A percentile compares a stretch with the other conserved stretches of the same genome.
These are phyloP conservation scores for Zostera marina DNA, from an alignment of 116 monocot genomes.

Conservation along the genomic window DNA sequence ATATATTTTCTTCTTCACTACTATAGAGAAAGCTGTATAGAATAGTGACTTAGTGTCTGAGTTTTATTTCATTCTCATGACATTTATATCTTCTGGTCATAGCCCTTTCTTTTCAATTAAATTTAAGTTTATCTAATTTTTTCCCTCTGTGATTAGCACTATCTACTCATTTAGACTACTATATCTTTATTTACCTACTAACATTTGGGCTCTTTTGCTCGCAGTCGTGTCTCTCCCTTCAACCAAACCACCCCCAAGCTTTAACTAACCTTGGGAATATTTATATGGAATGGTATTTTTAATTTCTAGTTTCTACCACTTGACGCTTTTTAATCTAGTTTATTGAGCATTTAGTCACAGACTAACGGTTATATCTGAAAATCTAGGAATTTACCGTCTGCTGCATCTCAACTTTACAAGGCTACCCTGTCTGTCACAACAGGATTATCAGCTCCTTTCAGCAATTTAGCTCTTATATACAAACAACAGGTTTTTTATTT, in stretches of 20 bases:
- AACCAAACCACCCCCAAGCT: conserved; percentile 92
- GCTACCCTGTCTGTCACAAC: conserved; percentile 72
- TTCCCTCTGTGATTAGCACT: not conserved
- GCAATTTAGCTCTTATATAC: conserved; percentile 84
- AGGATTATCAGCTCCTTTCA: conserved; percentile 88
- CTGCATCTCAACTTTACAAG: conserved; percentile 73
- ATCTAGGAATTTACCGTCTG: conserved; percentile 71
- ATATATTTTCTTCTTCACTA: conserved; percentile 3
- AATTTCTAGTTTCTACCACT: not conserved
- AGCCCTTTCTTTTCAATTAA: too few species aligned
- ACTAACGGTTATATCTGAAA: not conserved
- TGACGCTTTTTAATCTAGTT: not conserved
- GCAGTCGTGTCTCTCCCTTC: conserved; percentile 82
- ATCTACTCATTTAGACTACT: not conserved
- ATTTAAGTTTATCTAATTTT: too few species aligned
- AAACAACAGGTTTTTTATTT: conserved; percentile 70
- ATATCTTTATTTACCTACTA: not conserved
- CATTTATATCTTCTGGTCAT: too few species aligned
- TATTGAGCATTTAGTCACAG: not conserved
- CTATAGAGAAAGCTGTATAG: too few species aligned
- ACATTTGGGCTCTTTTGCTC: not conserved
- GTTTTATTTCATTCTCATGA: too few species aligned
- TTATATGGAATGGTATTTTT: conserved; percentile 88
- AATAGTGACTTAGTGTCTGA: too few species aligned
- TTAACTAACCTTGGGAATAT: conserved; percentile 96